Percentiles rank a stretch among this genome's conserved stretches.
Conservation (phyloP, 2,329 filamentous ascomycete species). For the Exophiala sp. region DNA sequence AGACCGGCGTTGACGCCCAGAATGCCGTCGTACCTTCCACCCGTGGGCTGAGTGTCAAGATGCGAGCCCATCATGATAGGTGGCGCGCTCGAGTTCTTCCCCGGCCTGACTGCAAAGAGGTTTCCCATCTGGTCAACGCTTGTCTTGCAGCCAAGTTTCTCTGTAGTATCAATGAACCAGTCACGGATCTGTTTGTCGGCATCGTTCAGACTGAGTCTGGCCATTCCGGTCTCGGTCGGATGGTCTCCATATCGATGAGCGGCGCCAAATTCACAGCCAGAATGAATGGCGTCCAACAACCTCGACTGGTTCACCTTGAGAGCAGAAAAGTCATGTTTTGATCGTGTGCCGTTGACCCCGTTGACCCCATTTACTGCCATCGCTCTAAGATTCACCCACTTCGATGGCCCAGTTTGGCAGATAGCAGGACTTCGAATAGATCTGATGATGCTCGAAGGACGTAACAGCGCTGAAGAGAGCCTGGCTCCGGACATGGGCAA, state of each 20-base stretch:
- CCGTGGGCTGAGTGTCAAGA: conserved; percentile 48
- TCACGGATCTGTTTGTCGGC: conserved; percentile 68
- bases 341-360: conserved; percentile 14
- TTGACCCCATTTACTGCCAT: conserved; percentile 19
- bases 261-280: conserved; percentile 28
- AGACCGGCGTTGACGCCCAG: conserved; percentile 69
- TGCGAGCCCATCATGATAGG: conserved; percentile 70
- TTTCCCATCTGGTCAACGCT: conserved; percentile 76
- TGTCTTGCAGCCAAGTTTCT: conserved; percentile 62
- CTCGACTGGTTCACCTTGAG: conserved; percentile 29
- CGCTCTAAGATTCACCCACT: neutral
- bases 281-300: conserved; percentile 28
- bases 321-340: conserved; percentile 23
- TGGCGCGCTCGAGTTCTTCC: conserved; percentile 53
- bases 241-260: conserved; percentile 29
- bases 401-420: neutral
- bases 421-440: too few species aligned
- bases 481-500: too few species aligned
- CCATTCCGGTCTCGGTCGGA: conserved; percentile 58
- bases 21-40: conserved; percentile 72
- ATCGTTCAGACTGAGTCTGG: conserved; percentile 67
- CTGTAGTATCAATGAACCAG: conserved; percentile 68
- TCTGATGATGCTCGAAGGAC: too few species aligned
- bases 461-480: too few species aligned
- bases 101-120: conserved; percentile 69